phyloP scores from a whole-genome alignment of 2,329 filamentous ascomycete species.

The Penicillium sp. region DNA sequence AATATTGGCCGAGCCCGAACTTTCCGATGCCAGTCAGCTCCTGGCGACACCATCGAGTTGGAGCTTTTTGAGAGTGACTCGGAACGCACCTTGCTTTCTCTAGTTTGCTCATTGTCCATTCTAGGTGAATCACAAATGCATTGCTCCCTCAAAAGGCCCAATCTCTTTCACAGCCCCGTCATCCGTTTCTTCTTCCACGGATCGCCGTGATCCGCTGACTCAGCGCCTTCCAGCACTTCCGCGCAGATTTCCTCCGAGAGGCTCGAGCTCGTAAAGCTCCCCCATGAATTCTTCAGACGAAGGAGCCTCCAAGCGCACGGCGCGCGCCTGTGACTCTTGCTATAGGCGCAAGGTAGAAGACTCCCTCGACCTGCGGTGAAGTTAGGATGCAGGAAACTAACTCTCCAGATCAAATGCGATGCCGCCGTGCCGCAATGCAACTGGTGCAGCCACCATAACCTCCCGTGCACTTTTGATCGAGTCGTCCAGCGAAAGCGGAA shows the following conservation, averaged over 20 bases:
- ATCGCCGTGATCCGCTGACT: constrained; percentile 16
- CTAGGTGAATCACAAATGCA: no score
- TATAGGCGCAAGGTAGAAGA: constrained; percentile 51
- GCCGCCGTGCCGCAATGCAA: constrained; percentile 49
- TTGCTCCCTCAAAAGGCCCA: no score
- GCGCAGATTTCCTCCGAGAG: not conserved
- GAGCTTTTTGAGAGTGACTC: no score
- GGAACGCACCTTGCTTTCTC: no score
- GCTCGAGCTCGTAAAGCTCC: not conserved
- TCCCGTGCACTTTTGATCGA: constrained; percentile 51
- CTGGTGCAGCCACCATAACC: constrained; percentile 54
- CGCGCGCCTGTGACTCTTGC: constrained; percentile 53
- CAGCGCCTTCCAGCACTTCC: constrained; percentile 11
- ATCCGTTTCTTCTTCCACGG: no score
- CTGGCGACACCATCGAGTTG: no score
- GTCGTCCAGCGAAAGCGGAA: constrained; percentile 33
- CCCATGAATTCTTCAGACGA: constrained; percentile 28
- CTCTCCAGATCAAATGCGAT: constrained; percentile 55
- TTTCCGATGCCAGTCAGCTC: no score
- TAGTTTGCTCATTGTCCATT: no score
- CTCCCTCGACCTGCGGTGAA: no score
- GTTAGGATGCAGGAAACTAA: not conserved
- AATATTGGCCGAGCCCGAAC: no score
- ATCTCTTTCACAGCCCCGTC: no score
- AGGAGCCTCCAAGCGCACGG: constrained; percentile 31